Evolutionary conservation across 495 filamentous ascomycete genomes (phyloP).

Genomic region (Aspergillus sparsus): DNA sequence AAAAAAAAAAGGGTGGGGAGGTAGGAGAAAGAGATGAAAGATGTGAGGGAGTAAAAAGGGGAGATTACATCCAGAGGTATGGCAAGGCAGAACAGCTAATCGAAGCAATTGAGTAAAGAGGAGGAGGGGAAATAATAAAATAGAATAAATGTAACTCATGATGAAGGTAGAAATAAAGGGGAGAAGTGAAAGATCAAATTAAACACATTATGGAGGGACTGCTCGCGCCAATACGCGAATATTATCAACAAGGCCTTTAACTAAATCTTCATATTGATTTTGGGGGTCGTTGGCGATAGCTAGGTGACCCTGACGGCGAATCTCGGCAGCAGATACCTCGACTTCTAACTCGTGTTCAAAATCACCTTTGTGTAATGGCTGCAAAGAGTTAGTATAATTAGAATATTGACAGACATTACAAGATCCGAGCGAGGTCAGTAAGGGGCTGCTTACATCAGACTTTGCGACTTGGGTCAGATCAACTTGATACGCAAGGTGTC

Average conservation of each 20-base stretch:
- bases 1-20: constrained; percentile 16
- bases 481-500: constrained; percentile 78
- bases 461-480: constrained; percentile 85
- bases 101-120: not conserved
- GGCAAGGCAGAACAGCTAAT: not conserved
- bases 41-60: constrained; percentile 1
- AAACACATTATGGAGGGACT: constrained; percentile 36
- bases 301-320: constrained; percentile 69
- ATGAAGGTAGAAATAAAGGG: too few relatives aligned
- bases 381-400: constrained; percentile 14
- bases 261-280: constrained; percentile 70
- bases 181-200: too few relatives aligned
- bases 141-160: not conserved
- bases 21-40: constrained; percentile 23
- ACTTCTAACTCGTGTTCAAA: constrained; percentile 91
- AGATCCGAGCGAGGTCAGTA: not conserved
- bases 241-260: constrained; percentile 85
- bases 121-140: constrained; percentile 18
- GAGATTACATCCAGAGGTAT: not conserved
- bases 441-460: constrained; percentile 53
- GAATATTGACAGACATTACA: not conserved
- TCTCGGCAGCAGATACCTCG: constrained; percentile 66
- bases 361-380: constrained; percentile 47
- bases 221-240: constrained; percentile 65
- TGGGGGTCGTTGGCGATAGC: constrained; percentile 54